These are phyloP conservation scores for Teratosphaeriaceae sp. DNA, from an alignment of 2,329 filamentous ascomycete genomes.

Conservation along the genomic window DNA sequence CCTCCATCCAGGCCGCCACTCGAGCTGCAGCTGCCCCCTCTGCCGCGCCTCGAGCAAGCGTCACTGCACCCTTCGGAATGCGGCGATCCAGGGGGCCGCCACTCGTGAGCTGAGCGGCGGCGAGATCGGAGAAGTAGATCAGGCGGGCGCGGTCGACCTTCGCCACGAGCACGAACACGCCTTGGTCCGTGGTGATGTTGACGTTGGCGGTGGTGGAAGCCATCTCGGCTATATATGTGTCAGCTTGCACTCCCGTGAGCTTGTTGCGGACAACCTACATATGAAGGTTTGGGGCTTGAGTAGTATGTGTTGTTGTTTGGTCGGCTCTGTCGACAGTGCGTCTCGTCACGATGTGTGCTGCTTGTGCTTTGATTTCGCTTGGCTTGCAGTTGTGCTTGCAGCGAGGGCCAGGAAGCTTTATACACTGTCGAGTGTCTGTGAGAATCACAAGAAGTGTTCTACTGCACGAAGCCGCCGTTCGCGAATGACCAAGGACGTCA, in stretches of 20 bases:
- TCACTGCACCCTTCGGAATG: not conserved
- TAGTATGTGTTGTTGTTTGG: too few species aligned
- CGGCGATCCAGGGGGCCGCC: not conserved
- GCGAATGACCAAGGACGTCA: too few species aligned
- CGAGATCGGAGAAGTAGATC: slow-evolving; percentile 6
- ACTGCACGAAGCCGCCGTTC: not conserved
- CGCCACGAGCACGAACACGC: slow-evolving; percentile 1
- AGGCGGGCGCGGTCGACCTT: slow-evolving; percentile 5
- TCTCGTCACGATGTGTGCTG: too few species aligned
- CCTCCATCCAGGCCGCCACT: slow-evolving; percentile 8
- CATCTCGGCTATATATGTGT: not conserved
- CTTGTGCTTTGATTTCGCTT: too few species aligned
- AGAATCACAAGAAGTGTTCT: not conserved
- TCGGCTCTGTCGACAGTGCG: too few species aligned
- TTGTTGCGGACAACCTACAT: not conserved
- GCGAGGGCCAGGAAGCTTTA: too few species aligned
- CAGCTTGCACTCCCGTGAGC: not conserved
- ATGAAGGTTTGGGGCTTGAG: too few species aligned
- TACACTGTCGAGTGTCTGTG: not conserved
- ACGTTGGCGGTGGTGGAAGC: not conserved
- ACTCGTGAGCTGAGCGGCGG: not conserved
- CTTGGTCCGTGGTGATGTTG: slow-evolving; percentile 1
- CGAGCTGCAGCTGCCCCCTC: slow-evolving; percentile 5
- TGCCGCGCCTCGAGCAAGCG: not conserved
- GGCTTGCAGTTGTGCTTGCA: too few species aligned